These are phyloP conservation scores for Medicago arabica DNA, from an alignment of 306 rosid genomes.

Conservation along the genomic window DNA sequence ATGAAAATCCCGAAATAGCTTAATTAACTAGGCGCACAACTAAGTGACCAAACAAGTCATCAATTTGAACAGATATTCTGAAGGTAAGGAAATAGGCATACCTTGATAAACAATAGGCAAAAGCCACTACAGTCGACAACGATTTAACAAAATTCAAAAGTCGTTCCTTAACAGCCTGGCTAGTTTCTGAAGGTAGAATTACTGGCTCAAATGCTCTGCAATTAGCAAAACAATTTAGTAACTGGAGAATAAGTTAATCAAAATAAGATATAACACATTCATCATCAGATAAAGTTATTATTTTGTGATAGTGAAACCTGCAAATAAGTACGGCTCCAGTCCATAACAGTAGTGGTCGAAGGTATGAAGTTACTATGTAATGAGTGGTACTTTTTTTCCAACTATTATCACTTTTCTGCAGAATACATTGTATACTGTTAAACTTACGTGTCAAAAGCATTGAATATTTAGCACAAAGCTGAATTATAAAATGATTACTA, in stretches of 20 bases:
- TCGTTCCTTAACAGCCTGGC: constrained; percentile 83
- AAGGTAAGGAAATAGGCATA: constrained; percentile 46
- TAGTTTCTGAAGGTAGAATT: constrained; percentile 70
- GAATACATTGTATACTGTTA: constrained; percentile 36
- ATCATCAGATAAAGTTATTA: constrained; percentile 34
- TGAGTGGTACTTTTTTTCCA: constrained; percentile 87
- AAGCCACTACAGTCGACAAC: constrained; percentile 83
- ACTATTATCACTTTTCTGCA: constrained; percentile 77
- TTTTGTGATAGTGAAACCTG: constrained; percentile 62
- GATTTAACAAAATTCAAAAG: constrained; percentile 82
- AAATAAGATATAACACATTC: constrained; percentile 20
- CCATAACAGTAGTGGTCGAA: constrained; percentile 89
- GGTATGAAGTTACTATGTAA: constrained; percentile 66
- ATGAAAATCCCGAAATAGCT: constrained; percentile 15
- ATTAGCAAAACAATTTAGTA: constrained; percentile 35
- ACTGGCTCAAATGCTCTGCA: constrained; percentile 84
- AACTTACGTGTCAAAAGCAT: constrained; percentile 21
- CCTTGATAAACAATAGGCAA: constrained; percentile 94
- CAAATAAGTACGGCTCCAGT: constrained; percentile 82
- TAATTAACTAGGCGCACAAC: constrained; percentile 15
- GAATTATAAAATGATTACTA: constrained; percentile 28
- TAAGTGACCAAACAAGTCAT: constrained; percentile 40
- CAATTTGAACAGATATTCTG: constrained; percentile 26
- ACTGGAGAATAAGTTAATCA: not conserved
- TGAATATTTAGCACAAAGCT: constrained; percentile 32